phyloP scores from a whole-genome alignment of 805 yeast species.

The Saccharomycopsis schoenii region DNA sequence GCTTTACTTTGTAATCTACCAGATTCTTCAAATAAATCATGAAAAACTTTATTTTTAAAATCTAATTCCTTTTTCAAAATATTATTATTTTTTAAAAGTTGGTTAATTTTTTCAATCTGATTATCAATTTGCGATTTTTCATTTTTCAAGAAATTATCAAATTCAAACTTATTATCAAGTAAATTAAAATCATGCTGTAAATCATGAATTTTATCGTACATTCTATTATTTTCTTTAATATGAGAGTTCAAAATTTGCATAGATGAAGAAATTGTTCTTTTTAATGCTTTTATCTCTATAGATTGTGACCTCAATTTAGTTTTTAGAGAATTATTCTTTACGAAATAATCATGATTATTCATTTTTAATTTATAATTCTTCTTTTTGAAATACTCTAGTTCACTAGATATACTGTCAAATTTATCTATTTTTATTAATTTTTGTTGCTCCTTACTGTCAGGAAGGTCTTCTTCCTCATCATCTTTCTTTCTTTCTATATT shows the following conservation, averaged over 20 bases:
- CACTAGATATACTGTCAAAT: not conserved
- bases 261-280: not conserved
- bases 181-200: conserved; percentile 7
- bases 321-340: not conserved
- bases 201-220: conserved; percentile 12
- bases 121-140: conserved; percentile 5
- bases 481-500: not conserved
- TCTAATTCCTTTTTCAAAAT: conserved; percentile 11
- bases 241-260: conserved; percentile 4
- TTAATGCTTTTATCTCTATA: not conserved
- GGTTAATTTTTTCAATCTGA: conserved; percentile 1
- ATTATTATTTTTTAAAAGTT: conserved; percentile 6
- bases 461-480: not conserved
- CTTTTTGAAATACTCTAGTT: conserved; percentile 1
- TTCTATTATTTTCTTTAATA: conserved; percentile 7
- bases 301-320: not conserved
- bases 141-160: conserved; percentile 2
- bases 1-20: conserved; percentile 10
- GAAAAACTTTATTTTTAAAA: conserved; percentile 9
- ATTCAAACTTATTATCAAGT: conserved; percentile 11
- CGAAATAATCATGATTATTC: not conserved
- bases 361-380: not conserved
- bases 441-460: not conserved
- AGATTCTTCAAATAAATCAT: conserved; percentile 7
- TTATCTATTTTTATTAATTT: not conserved